Percentiles rank a stretch among this genome's conserved stretches.
Conservation (phyloP, 192 early-diverging fungal species). For the Coemansia sp. region DNA sequence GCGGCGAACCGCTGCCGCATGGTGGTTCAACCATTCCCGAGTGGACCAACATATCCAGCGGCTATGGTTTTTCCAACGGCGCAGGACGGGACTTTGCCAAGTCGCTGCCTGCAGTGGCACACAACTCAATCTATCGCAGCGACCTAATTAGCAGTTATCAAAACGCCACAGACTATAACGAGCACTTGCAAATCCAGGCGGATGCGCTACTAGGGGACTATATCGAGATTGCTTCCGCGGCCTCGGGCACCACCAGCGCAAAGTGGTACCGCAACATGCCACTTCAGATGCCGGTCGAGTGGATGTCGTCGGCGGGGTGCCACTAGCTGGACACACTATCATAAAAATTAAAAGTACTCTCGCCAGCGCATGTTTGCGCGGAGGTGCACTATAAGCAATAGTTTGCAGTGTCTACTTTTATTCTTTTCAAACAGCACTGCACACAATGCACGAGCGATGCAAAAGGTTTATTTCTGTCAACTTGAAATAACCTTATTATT, state of each 20-base stretch:
- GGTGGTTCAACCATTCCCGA: slow-evolving; percentile 54
- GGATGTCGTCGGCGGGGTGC: slow-evolving; percentile 39
- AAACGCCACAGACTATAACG: slow-evolving; percentile 60
- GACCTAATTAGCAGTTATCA: slow-evolving; percentile 69
- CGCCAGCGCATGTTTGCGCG: no score
- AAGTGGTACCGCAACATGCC: slow-evolving; percentile 72
- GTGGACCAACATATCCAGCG: slow-evolving; percentile 32
- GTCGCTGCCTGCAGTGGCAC: slow-evolving; percentile 51
- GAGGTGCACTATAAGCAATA: no score
- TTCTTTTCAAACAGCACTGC: no score
- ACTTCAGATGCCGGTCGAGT: slow-evolving; percentile 49
- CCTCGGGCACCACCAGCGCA: slow-evolving; percentile 49
- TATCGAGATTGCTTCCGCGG: slow-evolving; percentile 48
- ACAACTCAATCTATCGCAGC: slow-evolving; percentile 56
- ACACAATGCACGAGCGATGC: no score
- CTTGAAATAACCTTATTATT: neutral
- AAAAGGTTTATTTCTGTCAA: neutral
- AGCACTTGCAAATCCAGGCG: slow-evolving; percentile 62
- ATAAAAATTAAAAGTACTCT: neutral
- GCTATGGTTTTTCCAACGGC: slow-evolving; percentile 16
- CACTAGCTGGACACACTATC: no score
- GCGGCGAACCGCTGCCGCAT: slow-evolving; percentile 46
- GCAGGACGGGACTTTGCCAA: slow-evolving; percentile 2
- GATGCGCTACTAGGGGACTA: slow-evolving; percentile 55
- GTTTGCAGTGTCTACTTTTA: no score